Base-by-base conservation (phyloP, 1,284 basidiomycete genomes). In the Tilletia indica region DNA sequence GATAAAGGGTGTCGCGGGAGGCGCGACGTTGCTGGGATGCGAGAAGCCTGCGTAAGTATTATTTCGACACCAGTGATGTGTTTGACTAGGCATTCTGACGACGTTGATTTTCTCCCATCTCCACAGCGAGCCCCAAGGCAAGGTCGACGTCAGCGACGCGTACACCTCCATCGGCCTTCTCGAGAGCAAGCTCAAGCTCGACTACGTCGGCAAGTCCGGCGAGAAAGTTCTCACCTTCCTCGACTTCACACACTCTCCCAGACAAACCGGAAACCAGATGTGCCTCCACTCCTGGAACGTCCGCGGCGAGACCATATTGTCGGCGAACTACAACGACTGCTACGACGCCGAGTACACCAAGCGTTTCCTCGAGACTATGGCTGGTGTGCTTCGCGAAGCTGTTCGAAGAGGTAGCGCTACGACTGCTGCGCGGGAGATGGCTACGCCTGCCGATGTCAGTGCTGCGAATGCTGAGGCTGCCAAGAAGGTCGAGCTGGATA, bases 101-200 rank as follows among this genome's bases (percentile, higher is more conserved):
- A 21, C 25, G 19, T 31, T 19, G 12, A 9, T 19, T 3, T n/a
- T 11, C 51, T 31, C 19, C 14, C 4, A 31, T 16, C 25, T 19
- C 58, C 8, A 9, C 58, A 31, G 25, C 25, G 25, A 31, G 14
- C 36, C 58, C 8, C 58, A 63, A 63, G 58, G 36, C 21, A 39
- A 36, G 34, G 25, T 51, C 45, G 45, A 51, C 31, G 19, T 48
- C 4, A 48, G 67, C 3, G 67, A 68, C 67, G 67, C 67, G n/a
- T 68, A 68, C 48, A 68, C 67, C 31, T 68, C 67, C 39, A 19
- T 68, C 45, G 67, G 67, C 45, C n/a, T 47, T 11, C 67, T 68
- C 67, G 67, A 68, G 31, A 47, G 36, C 39, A 45, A 48, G 31
- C n/a, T 68, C 36, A 42, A 48, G 39, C 12, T 48, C 47, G 45